Base-by-base conservation (phyloP, 2,329 filamentous ascomycete species). In the Tothia fuscella region DNA sequence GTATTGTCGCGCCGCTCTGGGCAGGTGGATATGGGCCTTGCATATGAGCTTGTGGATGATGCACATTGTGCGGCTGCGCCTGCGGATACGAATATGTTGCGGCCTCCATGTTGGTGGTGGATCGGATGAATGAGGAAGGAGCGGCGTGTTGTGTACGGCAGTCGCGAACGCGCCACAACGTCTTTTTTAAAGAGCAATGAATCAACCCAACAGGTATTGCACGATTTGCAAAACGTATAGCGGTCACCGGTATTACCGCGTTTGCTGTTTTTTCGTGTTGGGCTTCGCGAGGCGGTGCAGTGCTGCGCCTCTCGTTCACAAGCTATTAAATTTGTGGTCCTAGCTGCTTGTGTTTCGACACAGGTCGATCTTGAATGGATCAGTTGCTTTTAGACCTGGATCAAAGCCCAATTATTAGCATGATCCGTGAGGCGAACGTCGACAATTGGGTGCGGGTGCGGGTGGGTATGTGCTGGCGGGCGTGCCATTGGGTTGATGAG, bases 1-100 rank as follows among this genome's bases (percentile, higher is more conserved):
- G 77, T 64, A 87, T 82, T 26, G 68, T 65, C 26, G 58, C 48
- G 47, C 58, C 60, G 6, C 55, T 59, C 24, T 55, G 52, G 37
- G 53, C 55, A 19, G 47, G 38, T 31, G 53, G 54, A 42, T 63
- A 63, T 43, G 55, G 59, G 28, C 25, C 39, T 46, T 60, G 60
- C 43, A 63, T 51, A 39, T 63, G 58, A 44, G 58, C 51, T 40
- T 63, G 58, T 41, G 59, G 56, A 46, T 68, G 62, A 45, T 67
- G 64, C 29, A 56, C 54, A 47, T 56, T 48, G 41, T 61, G 53
- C 12, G 51, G 47, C 51, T 68, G 65, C 40, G 61, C 58, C 48
- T 63, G 60, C 47, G 67, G 65, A 47, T 68, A 68, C 47, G 64
- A 62, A 20, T 30, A 43, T 3, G 26, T 34, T 46, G 64, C 58